Base-by-base conservation (phyloP, 1,284 basidiomycete genomes). In the Fomitopsis betulina region DNA sequence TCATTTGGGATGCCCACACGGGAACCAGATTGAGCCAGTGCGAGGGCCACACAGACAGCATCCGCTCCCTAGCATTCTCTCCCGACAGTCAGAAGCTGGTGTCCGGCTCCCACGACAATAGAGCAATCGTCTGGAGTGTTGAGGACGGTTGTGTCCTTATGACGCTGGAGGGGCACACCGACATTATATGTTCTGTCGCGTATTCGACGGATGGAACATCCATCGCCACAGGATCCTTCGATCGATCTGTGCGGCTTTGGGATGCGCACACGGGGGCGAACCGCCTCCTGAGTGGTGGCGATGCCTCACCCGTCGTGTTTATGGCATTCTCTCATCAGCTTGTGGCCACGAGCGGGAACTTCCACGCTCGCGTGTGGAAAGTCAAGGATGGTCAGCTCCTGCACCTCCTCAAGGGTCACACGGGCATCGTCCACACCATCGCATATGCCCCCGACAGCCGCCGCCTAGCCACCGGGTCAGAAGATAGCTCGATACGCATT, bases 1-100 rank as follows among this genome's bases (percentile, higher is more conserved):
- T 65, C 23, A 55, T 70, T 25, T 71, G 69, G 70, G 56, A 63
- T 53, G 54, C 59, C 12, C 38, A 9, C 5, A 37, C 19, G 30
- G 12, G 12, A n/a, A 2, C 15, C 8, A n/a, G 25, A 2, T 13
- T 32, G 54, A 27, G 21, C 21, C 5, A 39, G 17, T 35, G 10
- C 23, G 2, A 53, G 1, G 62, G 49, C 1, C 63, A 68, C 58
- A 25, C 23, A 4, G 54, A 55, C 27, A 25, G 50, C 13, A 58
- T 68, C 25, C 54, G 27, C 13, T 59, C 62, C 0, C 45, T 67
- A 25, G 60, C 60, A 13, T 65, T 68, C 58, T 65, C 65, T 4
- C 58, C 60, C 5, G 61, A 63, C 43, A 59, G 61, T 19, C 21
- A 17, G 19, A 27, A 47, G 17, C 45, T 68, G 32, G 65, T 60